A percentile compares a stretch with the other conserved stretches of the same genome.
phyloP scores from a whole-genome alignment of 2,329 filamentous ascomycete genomes.

The Sarocladium oryzae region DNA sequence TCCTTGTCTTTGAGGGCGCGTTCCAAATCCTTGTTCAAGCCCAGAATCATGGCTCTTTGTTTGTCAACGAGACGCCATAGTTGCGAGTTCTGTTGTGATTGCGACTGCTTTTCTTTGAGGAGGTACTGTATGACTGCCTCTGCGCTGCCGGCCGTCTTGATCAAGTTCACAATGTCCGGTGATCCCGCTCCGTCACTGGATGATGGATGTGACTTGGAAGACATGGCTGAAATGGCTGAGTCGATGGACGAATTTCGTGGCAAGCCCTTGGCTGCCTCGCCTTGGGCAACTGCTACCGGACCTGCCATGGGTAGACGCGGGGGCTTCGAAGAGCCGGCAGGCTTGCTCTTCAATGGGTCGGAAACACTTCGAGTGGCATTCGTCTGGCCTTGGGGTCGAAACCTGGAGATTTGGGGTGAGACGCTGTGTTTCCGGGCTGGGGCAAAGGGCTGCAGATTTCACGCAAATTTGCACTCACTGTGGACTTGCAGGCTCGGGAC shows the following conservation, averaged over 20 bases:
- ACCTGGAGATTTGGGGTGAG: slow-evolving; percentile 21
- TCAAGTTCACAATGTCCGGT: slow-evolving; percentile 72
- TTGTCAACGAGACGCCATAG: slow-evolving; percentile 96
- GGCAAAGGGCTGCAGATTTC: too few relatives aligned
- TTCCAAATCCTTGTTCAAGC: slow-evolving; percentile 91
- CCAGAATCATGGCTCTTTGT: slow-evolving; percentile 87
- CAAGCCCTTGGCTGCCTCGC: slow-evolving; percentile 31
- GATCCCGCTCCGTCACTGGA: slow-evolving; percentile 49
- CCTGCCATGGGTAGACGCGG: slow-evolving; percentile 41
- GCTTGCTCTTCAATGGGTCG: slow-evolving; percentile 37
- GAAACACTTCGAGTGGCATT: slow-evolving; percentile 44
- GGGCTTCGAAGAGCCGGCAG: slow-evolving; percentile 31
- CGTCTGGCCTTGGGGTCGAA: slow-evolving; percentile 21
- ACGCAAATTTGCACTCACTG: slow-evolving; percentile 27
- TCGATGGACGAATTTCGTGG: slow-evolving; percentile 85
- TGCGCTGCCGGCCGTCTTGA: slow-evolving; percentile 78
- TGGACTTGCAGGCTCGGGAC: slow-evolving; percentile 23
- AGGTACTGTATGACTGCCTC: slow-evolving; percentile 86
- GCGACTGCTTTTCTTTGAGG: slow-evolving; percentile 84
- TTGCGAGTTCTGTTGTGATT: slow-evolving; percentile 83
- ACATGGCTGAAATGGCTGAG: slow-evolving; percentile 78
- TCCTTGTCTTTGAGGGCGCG: slow-evolving; percentile 90
- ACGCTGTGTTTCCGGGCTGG: background rate
- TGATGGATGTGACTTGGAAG: slow-evolving; percentile 43
- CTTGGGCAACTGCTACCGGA: slow-evolving; percentile 33